Evolutionary conservation across 768 basidiomycete genomes (phyloP), one percentile per base, ranked within the genome.

Genomic region (Lactarius evosmus): DNA sequence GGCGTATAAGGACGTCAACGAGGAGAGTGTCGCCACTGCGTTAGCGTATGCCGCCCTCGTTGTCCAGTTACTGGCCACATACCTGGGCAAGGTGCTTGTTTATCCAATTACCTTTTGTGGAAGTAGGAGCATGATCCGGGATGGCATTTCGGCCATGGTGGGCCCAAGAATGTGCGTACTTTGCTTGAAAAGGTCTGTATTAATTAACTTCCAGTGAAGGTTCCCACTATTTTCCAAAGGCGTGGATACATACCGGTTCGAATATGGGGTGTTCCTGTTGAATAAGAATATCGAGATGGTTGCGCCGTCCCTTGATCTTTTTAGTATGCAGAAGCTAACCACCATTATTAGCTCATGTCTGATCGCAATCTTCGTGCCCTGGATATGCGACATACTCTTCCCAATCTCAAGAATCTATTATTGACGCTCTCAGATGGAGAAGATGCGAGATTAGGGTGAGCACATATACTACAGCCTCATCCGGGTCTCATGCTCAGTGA

Each of bases 231-330:
- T 93, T 74, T 88, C 92, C 1, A 91, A 85, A 76, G 95, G 95
- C 5, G 95, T 98, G 62, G 97, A 98, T 73, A 90, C 89, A 49
- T 98, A 98, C 76, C 83, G 97, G 29, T 99, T 96, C 71, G 96
- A 98, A 74, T 99, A 98, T 77, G 97, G 88, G 4, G 96, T 98
- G 4, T 98, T 95, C 74, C 76, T 99, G 46, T 79, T 98, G 34
- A 99, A 99, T 78, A 99, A 98, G 75, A 82, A 99, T 75, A 95
- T 99, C 68, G 96, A 99, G 77, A 80, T 95, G 83, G 95, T 49
- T 95, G 67, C 65, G 82, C 67, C 46, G 32, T 56, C 12, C 63
- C 25, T 57, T 32, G 32, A 49, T 16, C 29, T 49, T 4, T 56
- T 56, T 49, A 41, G 56, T 29, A 51, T 34, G 29, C 32, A 52